A percentile compares a stretch with the other conserved stretches of the same genome.
Evolutionary conservation across 352 stramenopile genomes (phyloP).

Genomic region (Globisporangium iwayamae): DNA sequence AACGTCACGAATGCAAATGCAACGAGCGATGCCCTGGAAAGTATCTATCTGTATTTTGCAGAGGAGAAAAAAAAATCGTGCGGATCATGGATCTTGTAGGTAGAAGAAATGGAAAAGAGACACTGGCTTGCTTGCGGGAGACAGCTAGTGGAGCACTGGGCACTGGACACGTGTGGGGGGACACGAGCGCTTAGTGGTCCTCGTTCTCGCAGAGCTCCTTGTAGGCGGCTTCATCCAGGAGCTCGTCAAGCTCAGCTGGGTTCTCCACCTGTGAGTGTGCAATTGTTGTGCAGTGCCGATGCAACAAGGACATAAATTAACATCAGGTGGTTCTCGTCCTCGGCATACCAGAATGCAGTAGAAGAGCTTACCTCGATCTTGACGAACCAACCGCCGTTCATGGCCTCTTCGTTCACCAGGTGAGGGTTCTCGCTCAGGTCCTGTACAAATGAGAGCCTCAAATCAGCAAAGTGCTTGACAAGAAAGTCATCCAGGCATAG

Average conservation of each 20-base stretch:
- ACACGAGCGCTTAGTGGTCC: slow-evolving; percentile 48
- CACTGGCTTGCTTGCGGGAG: neutral
- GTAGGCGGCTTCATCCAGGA: slow-evolving; percentile 84
- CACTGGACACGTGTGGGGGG: neutral
- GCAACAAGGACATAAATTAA: neutral
- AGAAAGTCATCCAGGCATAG: neutral
- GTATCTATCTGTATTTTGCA: slow-evolving; percentile 9
- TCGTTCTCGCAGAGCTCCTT: slow-evolving; percentile 85
- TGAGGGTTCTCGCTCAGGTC: slow-evolving; percentile 76
- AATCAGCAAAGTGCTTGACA: neutral
- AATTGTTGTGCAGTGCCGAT: neutral
- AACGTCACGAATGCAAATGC: neutral
- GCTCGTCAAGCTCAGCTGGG: slow-evolving; percentile 62
- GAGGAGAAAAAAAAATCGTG: slow-evolving; percentile 9
- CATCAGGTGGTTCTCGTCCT: neutral
- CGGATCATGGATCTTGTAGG: slow-evolving; percentile 6
- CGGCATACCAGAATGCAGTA: neutral
- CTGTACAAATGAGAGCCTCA: slow-evolving; percentile 20
- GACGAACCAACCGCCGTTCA: slow-evolving; percentile 86
- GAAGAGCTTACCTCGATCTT: slow-evolving; percentile 71
- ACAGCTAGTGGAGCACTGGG: neutral
- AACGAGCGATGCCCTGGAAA: slow-evolving; percentile 3
- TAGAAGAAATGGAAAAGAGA: neutral
- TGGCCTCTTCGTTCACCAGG: slow-evolving; percentile 86
- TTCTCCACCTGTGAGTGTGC: slow-evolving; percentile 47